Percentiles rank a stretch among this genome's conserved stretches.
phyloP scores from a whole-genome alignment of 192 early-diverging fungal species.

The Rhizoclosmatium sp. region DNA sequence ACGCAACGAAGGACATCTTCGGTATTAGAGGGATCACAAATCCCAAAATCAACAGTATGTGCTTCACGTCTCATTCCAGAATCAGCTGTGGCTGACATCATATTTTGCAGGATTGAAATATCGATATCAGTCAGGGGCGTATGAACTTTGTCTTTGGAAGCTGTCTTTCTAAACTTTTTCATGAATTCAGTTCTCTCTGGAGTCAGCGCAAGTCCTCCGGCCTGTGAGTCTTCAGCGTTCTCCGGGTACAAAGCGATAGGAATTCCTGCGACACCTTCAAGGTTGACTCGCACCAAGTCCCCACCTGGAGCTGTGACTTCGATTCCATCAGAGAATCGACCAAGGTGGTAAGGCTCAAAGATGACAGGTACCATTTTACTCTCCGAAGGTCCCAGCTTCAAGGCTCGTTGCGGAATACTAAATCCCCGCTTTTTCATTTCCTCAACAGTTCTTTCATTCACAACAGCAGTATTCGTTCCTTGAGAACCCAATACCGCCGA shows the following conservation, averaged over 20 bases:
- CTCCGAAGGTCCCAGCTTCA: slow-evolving; percentile 58
- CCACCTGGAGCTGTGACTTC: slow-evolving; percentile 64
- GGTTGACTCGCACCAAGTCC: slow-evolving; percentile 52
- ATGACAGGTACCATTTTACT: slow-evolving; percentile 50
- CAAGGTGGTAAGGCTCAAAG: slow-evolving; percentile 61
- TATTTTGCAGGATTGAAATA: slow-evolving; percentile 59
- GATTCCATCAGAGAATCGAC: slow-evolving; percentile 54
- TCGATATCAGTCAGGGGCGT: slow-evolving; percentile 54
- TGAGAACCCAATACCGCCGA: slow-evolving; percentile 21
- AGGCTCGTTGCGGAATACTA: slow-evolving; percentile 33
- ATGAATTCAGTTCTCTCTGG: slow-evolving; percentile 65
- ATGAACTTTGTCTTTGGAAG: slow-evolving; percentile 46
- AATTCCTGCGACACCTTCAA: slow-evolving; percentile 63
- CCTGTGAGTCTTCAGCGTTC: slow-evolving; percentile 51
- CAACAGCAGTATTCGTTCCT: slow-evolving; percentile 8
- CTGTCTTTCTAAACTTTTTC: slow-evolving; percentile 51
- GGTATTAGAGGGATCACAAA: slow-evolving; percentile 39
- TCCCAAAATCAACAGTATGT: slow-evolving; percentile 66
- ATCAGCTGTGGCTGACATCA: slow-evolving; percentile 62
- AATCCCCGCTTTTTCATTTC: slow-evolving; percentile 48
- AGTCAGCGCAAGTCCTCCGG: slow-evolving; percentile 57
- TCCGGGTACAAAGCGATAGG: slow-evolving; percentile 67
- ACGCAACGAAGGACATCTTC: slow-evolving; percentile 54
- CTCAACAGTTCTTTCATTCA: slow-evolving; percentile 13
- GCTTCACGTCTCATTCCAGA: slow-evolving; percentile 48